Evolutionary conservation across 139 green algal species (phyloP), one percentile per base, ranked within the genome.

Genomic region (Haematococcus lacustris): DNA sequence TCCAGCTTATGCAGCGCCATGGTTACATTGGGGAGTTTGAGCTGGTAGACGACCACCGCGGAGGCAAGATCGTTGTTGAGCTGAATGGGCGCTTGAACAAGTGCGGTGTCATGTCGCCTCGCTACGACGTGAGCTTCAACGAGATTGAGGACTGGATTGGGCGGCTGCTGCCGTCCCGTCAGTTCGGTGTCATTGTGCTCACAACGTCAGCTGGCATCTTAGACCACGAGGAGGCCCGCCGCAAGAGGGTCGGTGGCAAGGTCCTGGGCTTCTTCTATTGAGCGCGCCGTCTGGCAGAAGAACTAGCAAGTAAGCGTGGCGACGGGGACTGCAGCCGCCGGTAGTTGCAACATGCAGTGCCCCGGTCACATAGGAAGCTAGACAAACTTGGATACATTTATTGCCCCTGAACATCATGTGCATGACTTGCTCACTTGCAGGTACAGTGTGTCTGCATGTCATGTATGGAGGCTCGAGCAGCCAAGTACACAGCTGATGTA

Each of bases 21-120:
- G 94, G 94, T 41, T 99, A 99, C 91, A 99, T 99, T 78, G 89
- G 89, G 76, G 96, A 99, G 89, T 99, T 99, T 78, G 96, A 99
- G 83, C 88, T 92, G 38, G 93, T 99, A 40, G 96, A 99, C 73
- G 96, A 99, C 90, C 95, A 97, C 82, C 86, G 96, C 38, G 85
- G 83, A 1, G 96, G 96, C 77, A 99, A 99, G 89, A 98, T 99
- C 77, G 96, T 99, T 17, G 93, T 99, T 43, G 92, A 98, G 88
- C 88, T 99, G 28, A 99, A 98, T 80, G 96, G 96, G 39, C 80
- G 93, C 62, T 87, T 99, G 60, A 99, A 99, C 92, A 99, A 99
- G 86, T 98, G 93, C 83, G 96, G 96, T 51, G 94, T 97, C 39
- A 99, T 99, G 85, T 94, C 88, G 37, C 95, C 95, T 28, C 89